A percentile compares a stretch with the other conserved stretches of the same genome.
These are phyloP conservation scores for Claviceps sp. DNA, from an alignment of 2,329 filamentous ascomycete species.

Conservation along the genomic window DNA sequence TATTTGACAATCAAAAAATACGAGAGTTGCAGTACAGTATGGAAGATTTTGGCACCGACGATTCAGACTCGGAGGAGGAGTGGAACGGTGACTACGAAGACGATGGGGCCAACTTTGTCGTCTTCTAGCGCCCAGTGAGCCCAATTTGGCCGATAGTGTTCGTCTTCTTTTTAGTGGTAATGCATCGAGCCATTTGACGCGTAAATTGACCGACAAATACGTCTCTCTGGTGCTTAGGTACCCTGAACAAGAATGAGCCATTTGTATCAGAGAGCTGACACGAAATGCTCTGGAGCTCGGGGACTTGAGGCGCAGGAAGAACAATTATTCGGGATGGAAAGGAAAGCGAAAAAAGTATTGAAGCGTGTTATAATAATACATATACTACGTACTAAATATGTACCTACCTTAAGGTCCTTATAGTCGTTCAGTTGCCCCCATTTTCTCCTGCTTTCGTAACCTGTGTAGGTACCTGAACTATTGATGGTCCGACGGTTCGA, in stretches of 20 bases:
- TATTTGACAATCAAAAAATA: conserved; percentile 64
- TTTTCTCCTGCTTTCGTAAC: no score
- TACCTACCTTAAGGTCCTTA: no score
- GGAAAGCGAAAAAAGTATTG: no score
- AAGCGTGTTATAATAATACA: no score
- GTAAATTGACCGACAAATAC: not conserved
- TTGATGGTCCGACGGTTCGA: no score
- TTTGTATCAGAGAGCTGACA: not conserved
- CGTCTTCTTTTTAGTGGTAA: not conserved
- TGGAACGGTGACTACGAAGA: conserved; percentile 45
- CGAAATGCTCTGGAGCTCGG: no score
- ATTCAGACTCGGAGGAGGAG: conserved; percentile 42
- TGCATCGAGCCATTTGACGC: not conserved
- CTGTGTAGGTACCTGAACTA: no score
- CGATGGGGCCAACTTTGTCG: conserved; percentile 28
- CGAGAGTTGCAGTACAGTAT: conserved; percentile 55
- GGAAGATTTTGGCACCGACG: conserved; percentile 52
- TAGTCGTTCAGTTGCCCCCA: no score
- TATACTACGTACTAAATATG: no score
- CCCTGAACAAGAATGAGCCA: not conserved
- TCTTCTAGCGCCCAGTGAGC: conserved; percentile 11
- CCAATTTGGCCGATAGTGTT: conserved; percentile 3
- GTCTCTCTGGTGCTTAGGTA: not conserved
- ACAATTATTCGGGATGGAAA: no score
- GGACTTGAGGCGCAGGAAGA: no score